Conservation (phyloP, 331 rosid genomes). For the Acacia concinna region DNA sequence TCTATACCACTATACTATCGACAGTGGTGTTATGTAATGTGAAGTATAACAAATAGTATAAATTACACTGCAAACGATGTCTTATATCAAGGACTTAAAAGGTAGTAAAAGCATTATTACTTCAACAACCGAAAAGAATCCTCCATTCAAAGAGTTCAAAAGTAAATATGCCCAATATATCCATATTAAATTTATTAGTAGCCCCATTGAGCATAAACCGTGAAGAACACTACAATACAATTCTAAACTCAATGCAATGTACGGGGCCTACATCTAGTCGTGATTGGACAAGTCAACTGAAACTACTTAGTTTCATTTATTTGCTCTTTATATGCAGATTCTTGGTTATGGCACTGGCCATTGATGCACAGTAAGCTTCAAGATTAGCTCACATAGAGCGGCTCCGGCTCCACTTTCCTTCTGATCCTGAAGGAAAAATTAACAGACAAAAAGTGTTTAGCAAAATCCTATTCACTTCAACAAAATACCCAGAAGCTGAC, state of each 20-base stretch:
- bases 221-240: not conserved
- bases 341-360: not conserved
- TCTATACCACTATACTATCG: not conserved
- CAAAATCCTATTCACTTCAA: conserved; percentile 3
- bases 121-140: conserved; percentile 2
- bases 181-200: not conserved
- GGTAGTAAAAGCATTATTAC: too few species aligned
- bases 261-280: not conserved
- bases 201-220: not conserved
- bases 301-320: not conserved
- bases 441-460: conserved; percentile 27
- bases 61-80: too few species aligned
- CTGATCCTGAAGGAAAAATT: conserved; percentile 67
- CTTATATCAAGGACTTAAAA: too few species aligned
- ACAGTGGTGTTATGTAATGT: not conserved
- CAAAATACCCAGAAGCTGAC: not conserved
- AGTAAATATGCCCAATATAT: not conserved
- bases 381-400: conserved; percentile 57
- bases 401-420: conserved; percentile 74
- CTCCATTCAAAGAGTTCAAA: not conserved
- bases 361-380: conserved; percentile 4
- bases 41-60: not conserved
- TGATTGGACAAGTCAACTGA: conserved; percentile 4
- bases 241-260: not conserved
- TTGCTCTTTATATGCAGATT: conserved; percentile 1